phyloP scores from a whole-genome alignment of 2,329 filamentous ascomycete species.

The Pseudogymnoascus sp. region DNA sequence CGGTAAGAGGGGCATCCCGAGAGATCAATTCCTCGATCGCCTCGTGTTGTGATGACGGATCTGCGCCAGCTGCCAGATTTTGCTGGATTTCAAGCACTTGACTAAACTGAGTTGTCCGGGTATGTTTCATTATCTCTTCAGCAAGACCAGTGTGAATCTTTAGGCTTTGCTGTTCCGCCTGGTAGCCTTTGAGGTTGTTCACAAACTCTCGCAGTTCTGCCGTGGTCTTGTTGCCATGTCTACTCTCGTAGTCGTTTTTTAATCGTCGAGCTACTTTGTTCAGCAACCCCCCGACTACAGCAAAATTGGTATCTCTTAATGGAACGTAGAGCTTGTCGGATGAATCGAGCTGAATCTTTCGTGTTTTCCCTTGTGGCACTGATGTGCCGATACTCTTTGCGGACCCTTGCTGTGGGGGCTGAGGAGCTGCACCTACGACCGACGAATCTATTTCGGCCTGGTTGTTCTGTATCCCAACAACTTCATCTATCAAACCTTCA shows the following conservation, averaged over 20 bases:
- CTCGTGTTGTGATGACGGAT: constrained; percentile 82
- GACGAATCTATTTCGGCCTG: constrained; percentile 89
- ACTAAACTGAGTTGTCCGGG: constrained; percentile 79
- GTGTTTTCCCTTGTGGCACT: constrained; percentile 60
- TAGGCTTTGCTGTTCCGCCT: constrained; percentile 87
- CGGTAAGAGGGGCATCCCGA: constrained; percentile 69
- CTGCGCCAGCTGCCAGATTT: constrained; percentile 82
- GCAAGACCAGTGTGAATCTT: constrained; percentile 85
- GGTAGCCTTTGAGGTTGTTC: constrained; percentile 82
- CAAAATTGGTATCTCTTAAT: constrained; percentile 87
- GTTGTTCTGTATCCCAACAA: constrained; percentile 85
- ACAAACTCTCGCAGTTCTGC: constrained; percentile 92
- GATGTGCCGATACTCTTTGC: constrained; percentile 47
- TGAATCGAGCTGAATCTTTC: constrained; percentile 81
- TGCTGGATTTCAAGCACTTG: constrained; percentile 89
- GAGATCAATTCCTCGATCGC: constrained; percentile 91
- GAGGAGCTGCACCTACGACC: constrained; percentile 67
- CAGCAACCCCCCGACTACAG: constrained; percentile 78
- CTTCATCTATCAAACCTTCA: constrained; percentile 88
- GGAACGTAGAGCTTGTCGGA: constrained; percentile 83
- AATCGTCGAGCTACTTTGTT: constrained; percentile 86
- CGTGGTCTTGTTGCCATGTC: constrained; percentile 78
- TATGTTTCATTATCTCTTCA: constrained; percentile 92
- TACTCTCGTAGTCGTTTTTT: constrained; percentile 77
- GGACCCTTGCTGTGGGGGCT: constrained; percentile 42